phyloP scores from a whole-genome alignment of 2,329 filamentous ascomycete genomes.

The Nakataea oryzae region DNA sequence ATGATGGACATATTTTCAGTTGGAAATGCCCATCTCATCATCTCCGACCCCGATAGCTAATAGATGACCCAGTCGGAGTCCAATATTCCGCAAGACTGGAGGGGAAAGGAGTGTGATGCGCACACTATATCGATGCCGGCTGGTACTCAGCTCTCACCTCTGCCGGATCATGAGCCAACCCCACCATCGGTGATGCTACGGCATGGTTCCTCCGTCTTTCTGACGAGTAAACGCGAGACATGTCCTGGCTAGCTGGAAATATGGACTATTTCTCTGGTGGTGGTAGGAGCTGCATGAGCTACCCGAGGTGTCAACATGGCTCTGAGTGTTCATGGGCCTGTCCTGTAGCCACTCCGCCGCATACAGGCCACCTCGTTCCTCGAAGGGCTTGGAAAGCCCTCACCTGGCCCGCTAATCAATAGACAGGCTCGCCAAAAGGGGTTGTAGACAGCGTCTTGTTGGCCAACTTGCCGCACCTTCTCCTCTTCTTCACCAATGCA shows the following conservation, averaged over 20 bases:
- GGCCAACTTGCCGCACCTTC: slow-evolving; percentile 34
- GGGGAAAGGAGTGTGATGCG: neutral
- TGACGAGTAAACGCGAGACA: neutral
- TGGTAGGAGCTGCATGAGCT: neutral
- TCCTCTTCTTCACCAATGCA: slow-evolving; percentile 34
- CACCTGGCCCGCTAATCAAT: no score
- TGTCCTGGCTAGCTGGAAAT: neutral
- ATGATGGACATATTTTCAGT: no score
- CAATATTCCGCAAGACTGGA: neutral
- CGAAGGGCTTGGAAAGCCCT: no score
- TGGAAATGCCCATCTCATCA: no score
- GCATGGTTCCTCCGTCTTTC: neutral
- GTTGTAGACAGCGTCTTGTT: slow-evolving; percentile 20
- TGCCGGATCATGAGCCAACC: neutral
- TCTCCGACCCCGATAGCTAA: no score
- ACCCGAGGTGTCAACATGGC: no score
- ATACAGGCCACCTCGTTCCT: no score
- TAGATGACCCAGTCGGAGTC: neutral
- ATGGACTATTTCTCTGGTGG: neutral
- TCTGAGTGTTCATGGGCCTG: no score
- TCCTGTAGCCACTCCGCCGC: no score
- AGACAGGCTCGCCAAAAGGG: no score
- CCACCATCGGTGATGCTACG: neutral
- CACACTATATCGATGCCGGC: neutral
- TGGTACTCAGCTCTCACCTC: neutral